Percentiles rank a stretch among this genome's conserved stretches.
phyloP scores from a whole-genome alignment of 2,329 filamentous ascomycete species.

The Leptographium wingfieldii region DNA sequence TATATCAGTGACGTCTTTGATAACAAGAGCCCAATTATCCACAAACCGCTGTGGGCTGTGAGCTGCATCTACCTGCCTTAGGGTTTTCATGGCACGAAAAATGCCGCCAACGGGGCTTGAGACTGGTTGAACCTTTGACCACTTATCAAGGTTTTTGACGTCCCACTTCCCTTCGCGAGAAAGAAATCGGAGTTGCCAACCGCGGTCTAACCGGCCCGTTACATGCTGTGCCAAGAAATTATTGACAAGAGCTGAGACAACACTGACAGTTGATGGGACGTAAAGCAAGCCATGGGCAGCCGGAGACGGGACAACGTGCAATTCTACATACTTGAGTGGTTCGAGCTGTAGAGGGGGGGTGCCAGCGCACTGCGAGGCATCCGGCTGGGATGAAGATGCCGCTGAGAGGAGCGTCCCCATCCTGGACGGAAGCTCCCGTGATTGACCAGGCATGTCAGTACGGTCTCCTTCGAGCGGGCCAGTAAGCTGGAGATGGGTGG shows the following conservation, averaged over 20 bases:
- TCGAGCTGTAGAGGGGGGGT: slow-evolving; percentile 35
- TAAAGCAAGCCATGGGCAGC: slow-evolving; percentile 80
- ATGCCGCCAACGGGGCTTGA: slow-evolving; percentile 65
- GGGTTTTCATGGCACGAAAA: slow-evolving; percentile 85
- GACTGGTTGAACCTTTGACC: slow-evolving; percentile 68
- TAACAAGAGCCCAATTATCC: slow-evolving; percentile 48
- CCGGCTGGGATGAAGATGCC: not conserved
- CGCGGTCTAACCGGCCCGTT: slow-evolving; percentile 64
- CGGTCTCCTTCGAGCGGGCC: not conserved
- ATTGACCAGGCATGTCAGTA: not conserved
- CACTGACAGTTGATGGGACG: slow-evolving; percentile 59
- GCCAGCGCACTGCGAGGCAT: not conserved
- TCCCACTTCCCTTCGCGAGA: slow-evolving; percentile 93
- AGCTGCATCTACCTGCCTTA: slow-evolving; percentile 73
- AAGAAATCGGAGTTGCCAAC: slow-evolving; percentile 84
- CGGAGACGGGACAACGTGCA: slow-evolving; percentile 58
- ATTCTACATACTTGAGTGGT: slow-evolving; percentile 48
- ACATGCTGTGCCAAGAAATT: slow-evolving; percentile 67
- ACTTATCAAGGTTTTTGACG: slow-evolving; percentile 90
- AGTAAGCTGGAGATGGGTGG: not conserved
- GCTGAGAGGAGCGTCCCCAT: not conserved
- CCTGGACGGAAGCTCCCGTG: not conserved
- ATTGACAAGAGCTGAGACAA: slow-evolving; percentile 68
- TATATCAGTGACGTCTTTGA: slow-evolving; percentile 78
- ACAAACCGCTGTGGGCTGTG: slow-evolving; percentile 69